phyloP scores from a whole-genome alignment of 169 alveolate species.

The Eimeria zaria region DNA sequence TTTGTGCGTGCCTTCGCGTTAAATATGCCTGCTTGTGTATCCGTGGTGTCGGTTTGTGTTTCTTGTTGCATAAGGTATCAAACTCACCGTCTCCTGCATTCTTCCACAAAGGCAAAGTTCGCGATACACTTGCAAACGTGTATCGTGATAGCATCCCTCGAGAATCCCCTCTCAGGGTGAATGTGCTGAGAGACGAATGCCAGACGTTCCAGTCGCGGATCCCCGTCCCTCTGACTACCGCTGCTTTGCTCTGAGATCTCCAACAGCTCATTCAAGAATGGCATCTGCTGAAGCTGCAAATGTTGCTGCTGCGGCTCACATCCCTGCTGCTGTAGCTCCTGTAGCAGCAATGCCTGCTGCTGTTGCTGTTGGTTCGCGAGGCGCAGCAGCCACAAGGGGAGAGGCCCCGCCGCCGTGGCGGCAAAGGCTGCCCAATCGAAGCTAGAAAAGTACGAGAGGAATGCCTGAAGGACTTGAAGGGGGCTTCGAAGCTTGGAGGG shows the following conservation, averaged over 20 bases:
- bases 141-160: conserved; percentile 23
- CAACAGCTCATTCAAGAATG: conserved; percentile 36
- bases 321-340: conserved; percentile 57
- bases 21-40: neutral
- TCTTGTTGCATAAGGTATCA: neutral
- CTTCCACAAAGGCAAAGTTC: conserved; percentile 47
- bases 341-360: conserved; percentile 22
- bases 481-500: conserved; percentile 69
- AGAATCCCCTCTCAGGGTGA: conserved; percentile 37
- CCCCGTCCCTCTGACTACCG: conserved; percentile 69
- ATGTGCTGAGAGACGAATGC: conserved; percentile 63
- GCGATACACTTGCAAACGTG: conserved; percentile 57
- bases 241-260: conserved; percentile 60
- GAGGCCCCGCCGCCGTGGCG: conserved; percentile 85
- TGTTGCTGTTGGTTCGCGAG: conserved; percentile 61
- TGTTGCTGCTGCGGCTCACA: conserved; percentile 47
- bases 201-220: conserved; percentile 46
- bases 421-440: conserved; percentile 85
- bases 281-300: conserved; percentile 28
- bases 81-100: conserved; percentile 65
- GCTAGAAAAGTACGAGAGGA: conserved; percentile 79
- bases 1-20: neutral
- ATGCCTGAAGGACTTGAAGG: conserved; percentile 81
- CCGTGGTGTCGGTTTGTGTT: neutral
- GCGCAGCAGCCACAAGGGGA: conserved; percentile 80